Conservation (phyloP, 1,284 basidiomycete genomes). For the Amylostereum areolatum region DNA sequence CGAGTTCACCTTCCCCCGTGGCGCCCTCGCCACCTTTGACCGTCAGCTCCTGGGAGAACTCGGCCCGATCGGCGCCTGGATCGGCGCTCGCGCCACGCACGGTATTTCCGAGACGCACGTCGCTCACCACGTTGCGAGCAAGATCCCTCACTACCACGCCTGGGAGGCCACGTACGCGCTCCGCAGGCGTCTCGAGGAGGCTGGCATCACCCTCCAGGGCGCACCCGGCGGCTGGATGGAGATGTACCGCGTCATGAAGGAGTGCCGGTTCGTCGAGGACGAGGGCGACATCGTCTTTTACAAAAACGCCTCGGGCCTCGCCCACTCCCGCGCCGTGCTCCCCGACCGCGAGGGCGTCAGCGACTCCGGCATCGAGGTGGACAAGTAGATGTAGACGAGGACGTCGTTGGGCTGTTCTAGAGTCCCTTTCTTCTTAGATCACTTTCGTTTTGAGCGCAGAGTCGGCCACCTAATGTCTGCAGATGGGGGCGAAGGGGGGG, state of each 20-base stretch:
- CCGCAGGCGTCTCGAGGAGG: conserved; percentile 68
- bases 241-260: conserved; percentile 65
- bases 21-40: conserved; percentile 91
- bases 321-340: conserved; percentile 60
- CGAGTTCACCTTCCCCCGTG: conserved; percentile 93
- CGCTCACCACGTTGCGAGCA: conserved; percentile 84
- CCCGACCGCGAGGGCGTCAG: conserved; percentile 53
- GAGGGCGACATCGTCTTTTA: conserved; percentile 89
- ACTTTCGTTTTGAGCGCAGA: not conserved
- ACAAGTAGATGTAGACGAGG: conserved; percentile 20
- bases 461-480: not conserved
- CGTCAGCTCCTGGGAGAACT: conserved; percentile 81
- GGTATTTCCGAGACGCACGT: conserved; percentile 95
- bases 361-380: conserved; percentile 85
- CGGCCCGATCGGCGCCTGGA: conserved; percentile 68
- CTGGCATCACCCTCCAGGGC: conserved; percentile 57
- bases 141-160: conserved; percentile 91
- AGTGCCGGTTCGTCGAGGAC: conserved; percentile 92
- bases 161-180: conserved; percentile 92
- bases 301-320: conserved; percentile 82
- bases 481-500: too few relatives aligned
- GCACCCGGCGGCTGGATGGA: conserved; percentile 75
- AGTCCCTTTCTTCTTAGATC: not conserved
- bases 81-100: conserved; percentile 75
- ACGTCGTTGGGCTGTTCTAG: not conserved